Percentiles rank a stretch among this genome's conserved stretches.
Conservation (phyloP, 371 early-diverging fungal genomes). For the Mucor velutinosus region DNA sequence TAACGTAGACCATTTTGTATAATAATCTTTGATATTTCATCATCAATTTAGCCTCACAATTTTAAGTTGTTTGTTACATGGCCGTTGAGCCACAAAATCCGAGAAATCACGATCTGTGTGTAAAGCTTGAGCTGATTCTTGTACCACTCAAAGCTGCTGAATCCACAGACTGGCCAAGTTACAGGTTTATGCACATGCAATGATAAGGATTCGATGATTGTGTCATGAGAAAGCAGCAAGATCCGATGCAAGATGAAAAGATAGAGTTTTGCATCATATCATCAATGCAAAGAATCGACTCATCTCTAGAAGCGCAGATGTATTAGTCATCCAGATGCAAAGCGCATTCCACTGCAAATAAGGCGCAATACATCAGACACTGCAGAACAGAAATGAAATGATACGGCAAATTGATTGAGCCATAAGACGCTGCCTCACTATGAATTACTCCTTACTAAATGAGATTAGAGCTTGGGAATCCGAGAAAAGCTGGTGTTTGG, state of each 20-base stretch:
- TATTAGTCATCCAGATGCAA: neutral
- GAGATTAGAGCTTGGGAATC: neutral
- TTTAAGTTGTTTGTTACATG: neutral
- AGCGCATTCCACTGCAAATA: neutral
- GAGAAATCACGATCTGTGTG: neutral
- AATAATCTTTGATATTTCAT: neutral
- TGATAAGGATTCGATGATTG: neutral
- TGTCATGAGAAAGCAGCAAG: neutral
- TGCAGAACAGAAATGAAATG: neutral
- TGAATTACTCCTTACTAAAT: neutral
- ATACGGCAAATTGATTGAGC: neutral
- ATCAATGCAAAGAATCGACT: neutral
- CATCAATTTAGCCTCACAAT: neutral
- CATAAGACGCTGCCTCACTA: neutral
- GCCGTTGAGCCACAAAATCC: neutral
- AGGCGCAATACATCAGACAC: neutral
- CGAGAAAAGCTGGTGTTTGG: neutral
- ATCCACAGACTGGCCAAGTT: neutral
- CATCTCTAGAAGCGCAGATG: neutral
- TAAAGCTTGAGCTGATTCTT: neutral
- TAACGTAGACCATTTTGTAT: neutral
- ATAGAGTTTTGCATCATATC: neutral
- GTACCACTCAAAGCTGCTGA: neutral
- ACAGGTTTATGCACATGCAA: neutral
- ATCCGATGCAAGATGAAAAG: neutral